Evolutionary conservation across 2,329 filamentous ascomycete species (phyloP).

Genomic region (Aureobasidium sp.): DNA sequence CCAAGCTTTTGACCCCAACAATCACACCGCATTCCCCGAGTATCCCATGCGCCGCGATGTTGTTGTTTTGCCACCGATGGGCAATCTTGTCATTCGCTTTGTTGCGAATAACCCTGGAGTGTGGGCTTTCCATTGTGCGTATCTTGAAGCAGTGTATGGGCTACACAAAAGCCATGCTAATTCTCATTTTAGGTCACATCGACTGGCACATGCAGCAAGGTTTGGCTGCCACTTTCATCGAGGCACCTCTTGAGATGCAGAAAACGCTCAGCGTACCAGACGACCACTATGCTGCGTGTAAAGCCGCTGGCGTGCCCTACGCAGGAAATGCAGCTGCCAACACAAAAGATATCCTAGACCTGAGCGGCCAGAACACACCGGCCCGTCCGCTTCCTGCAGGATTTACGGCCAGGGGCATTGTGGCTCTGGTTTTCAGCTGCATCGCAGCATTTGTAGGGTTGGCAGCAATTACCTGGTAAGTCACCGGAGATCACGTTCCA

Average conservation of each 20-base stretch:
- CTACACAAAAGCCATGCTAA: constrained; percentile 6
- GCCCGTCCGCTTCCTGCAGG: constrained; percentile 53
- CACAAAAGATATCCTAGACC: constrained; percentile 52
- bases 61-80: constrained; percentile 44
- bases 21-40: constrained; percentile 27
- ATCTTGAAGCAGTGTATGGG: not conserved
- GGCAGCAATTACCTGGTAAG: constrained; percentile 59
- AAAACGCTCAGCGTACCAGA: constrained; percentile 50
- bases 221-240: constrained; percentile 43
- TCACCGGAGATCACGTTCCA: constrained; percentile 12
- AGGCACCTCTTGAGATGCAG: constrained; percentile 51
- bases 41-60: constrained; percentile 45
- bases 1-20: constrained; percentile 19
- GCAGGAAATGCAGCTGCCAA: constrained; percentile 70
- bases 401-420: constrained; percentile 62
- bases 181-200: constrained; percentile 29
- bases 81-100: constrained; percentile 48
- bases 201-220: constrained; percentile 46
- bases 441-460: constrained; percentile 61
- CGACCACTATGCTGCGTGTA: constrained; percentile 53
- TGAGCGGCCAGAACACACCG: constrained; percentile 50
- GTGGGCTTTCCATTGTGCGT: constrained; percentile 16
- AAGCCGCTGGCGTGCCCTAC: constrained; percentile 40
- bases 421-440: constrained; percentile 66
- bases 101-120: constrained; percentile 42